Base-by-base conservation (phyloP, 78 protist genomes). In the slime mould (Dictyostelium discoideum) region DNA sequence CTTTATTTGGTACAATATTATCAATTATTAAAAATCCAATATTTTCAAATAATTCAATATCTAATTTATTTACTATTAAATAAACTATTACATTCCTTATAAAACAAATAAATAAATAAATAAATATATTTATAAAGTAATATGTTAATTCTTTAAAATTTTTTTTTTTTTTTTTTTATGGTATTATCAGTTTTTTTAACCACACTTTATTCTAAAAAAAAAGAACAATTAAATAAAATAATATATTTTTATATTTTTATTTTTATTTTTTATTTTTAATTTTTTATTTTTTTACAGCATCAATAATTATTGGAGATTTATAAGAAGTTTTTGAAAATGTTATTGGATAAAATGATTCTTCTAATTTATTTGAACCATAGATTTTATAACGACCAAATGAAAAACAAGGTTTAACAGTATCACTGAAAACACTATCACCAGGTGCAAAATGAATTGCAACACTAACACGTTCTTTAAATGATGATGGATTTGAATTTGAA, bases 331-430 rank as follows among this genome's bases (percentile, higher is more conserved):
- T 32, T 22, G 65, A 22, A 77, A 54, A 86, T 5, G 72, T 54
- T 3, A 86, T 86, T 77, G 83, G 83, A 40, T 40, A 77, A 77
- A 77, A 77, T 2, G 83, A 37, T 77, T 77, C 83, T 40, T 77
- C 83, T 20, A 77, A 40, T 77, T 29, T 77, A 77, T 29, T 77
- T 14, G 83, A 77, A 77, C 24, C 13, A 40, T 32, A 40, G 2
- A 79, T 7, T 79, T 79, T 90, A 63, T 90, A 90, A 6, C 95
- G 40, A 69, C 95, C 95, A 73, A 81, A 90, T 57, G 84, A 72
- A 16, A 63, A 82, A 39, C 95, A 87, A 18, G 76, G 37, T 16
- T 20, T 18, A 7, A 37, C 13, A 3, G 32, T 11, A 16, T 18
- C 42, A 13, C 24, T 67, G 26, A 82, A 90, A 50, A 48, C 60